These are phyloP conservation scores for Fraxinus latifolia DNA, from an alignment of 305 asterid genomes.

Conservation along the genomic window DNA sequence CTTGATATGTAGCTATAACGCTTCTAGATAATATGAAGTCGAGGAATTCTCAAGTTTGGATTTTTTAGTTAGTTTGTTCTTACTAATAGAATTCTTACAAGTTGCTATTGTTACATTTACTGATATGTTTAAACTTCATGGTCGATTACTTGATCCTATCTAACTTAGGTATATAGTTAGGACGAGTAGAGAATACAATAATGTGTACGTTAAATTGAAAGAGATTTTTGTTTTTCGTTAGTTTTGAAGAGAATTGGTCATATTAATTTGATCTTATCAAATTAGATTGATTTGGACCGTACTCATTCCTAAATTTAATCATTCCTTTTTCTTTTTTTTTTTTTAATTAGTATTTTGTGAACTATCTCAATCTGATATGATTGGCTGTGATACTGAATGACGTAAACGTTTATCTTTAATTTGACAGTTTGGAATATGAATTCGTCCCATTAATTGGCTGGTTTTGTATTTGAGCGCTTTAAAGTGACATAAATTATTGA, in stretches of 20 bases:
- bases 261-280: background rate
- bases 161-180: background rate
- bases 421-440: constrained; percentile 10
- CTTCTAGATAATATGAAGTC: too few species aligned
- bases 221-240: background rate
- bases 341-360: constrained; percentile 21
- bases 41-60: background rate
- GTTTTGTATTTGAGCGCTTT: constrained; percentile 10
- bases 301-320: background rate
- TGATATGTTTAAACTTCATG: background rate
- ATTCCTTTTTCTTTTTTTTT: background rate
- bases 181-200: background rate
- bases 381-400: constrained; percentile 22
- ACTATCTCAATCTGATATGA: constrained; percentile 20
- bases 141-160: background rate
- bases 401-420: background rate
- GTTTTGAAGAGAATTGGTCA: background rate
- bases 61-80: background rate
- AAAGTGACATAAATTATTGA: background rate
- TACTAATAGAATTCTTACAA: background rate
- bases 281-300: background rate
- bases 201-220: background rate
- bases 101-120: background rate
- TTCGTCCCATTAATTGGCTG: background rate
- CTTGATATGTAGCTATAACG: too few species aligned